phyloP scores from a whole-genome alignment of 1,139 yeast species.

The Pichia inconspicua region DNA sequence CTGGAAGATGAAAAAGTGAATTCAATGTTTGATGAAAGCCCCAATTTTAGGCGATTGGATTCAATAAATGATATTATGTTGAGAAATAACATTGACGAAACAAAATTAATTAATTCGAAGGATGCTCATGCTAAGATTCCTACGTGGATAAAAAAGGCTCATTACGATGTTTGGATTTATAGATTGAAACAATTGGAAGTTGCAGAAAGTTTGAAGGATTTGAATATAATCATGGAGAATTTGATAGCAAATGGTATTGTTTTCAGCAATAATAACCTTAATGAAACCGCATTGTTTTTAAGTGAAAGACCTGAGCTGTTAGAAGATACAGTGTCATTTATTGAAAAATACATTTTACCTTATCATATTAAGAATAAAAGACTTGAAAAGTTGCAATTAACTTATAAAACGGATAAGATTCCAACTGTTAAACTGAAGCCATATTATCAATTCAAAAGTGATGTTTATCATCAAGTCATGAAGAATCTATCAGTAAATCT shows the following conservation, averaged over 20 bases:
- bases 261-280: conserved; percentile 33
- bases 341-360: conserved; percentile 34
- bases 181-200: conserved; percentile 20
- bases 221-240: conserved; percentile 26
- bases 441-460: conserved; percentile 32
- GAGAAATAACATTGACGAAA: conserved; percentile 13
- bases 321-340: conserved; percentile 30
- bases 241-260: conserved; percentile 30
- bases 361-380: conserved; percentile 23
- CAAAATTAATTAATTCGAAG: conserved; percentile 2
- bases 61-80: conserved; percentile 3
- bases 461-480: conserved; percentile 37
- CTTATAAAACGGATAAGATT: conserved; percentile 16
- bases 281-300: conserved; percentile 32
- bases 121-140: conserved; percentile 17
- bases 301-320: conserved; percentile 20
- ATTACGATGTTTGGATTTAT: conserved; percentile 23
- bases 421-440: conserved; percentile 20
- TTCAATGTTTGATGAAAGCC: conserved; percentile 1
- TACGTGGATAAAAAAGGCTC: conserved; percentile 16
- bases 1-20: conserved; percentile 1
- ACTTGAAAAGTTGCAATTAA: conserved; percentile 19
- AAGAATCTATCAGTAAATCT: conserved; percentile 20
- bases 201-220: conserved; percentile 20
- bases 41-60: conserved; percentile 6